Base-by-base conservation (phyloP, 805 yeast species). In the Candida vaughaniae region DNA sequence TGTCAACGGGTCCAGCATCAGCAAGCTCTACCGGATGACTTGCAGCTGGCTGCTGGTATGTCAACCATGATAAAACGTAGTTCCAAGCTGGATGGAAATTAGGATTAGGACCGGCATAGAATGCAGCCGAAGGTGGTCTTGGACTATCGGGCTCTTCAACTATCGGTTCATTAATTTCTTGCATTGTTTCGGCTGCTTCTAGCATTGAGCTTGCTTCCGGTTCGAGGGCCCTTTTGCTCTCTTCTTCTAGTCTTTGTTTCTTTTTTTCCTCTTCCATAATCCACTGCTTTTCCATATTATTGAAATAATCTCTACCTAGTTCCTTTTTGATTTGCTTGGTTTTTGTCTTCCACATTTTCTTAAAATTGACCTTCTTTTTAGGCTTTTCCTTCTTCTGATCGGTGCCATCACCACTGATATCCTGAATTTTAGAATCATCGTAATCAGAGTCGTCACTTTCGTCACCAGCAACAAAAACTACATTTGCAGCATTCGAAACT, bases 51-150 rank as follows among this genome's bases (percentile, higher is more conserved):
- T 43, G 49, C n/a, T 59, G 54, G 42, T 64, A 64, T 3, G 55
- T 63, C 2, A 66, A 38, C 65, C 66, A 64, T 7, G 69, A 61
- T 16, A 66, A 50, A 12, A 65, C 20, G 39, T 58, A 60, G 34
- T 56, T 58, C 73, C 73, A 67, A 8, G 52, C 37, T 3, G 71
- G 71, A 36, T 57, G 57, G 36, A 64, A 65, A 11, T 60, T 43
- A 5, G 58, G 56, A 22, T 42, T 44, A 6, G 29, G 48, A 1
- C 45, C 46, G 10, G 49, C 46, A 28, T 42, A 6, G 43, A 47
- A 45, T 5, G 22, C 28, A 15, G 22, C 16, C 7, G 14, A 9
- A 11, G 25, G 4, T 3, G 20, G 16, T 10, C 15, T 15, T 4
- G 12, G 5, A 6, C 15, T 31, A 8, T 33, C 19, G 5, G 39